phyloP scores from a whole-genome alignment of 768 basidiomycete species.

The Tephrocybe sp. region DNA sequence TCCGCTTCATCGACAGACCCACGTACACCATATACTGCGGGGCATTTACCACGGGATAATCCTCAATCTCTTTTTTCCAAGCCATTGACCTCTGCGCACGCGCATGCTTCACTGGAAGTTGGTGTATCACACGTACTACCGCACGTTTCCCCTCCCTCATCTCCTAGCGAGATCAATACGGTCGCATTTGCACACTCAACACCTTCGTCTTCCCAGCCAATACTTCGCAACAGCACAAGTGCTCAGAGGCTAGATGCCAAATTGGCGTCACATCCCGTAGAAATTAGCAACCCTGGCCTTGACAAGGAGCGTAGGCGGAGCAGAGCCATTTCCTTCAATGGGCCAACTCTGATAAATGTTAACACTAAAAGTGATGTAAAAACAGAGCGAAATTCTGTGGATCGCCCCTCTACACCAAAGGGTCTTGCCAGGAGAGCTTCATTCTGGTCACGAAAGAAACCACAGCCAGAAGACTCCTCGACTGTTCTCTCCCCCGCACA shows the following conservation, averaged over 20 bases:
- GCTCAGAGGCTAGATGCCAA: conserved; percentile 37
- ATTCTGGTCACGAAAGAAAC: conserved; percentile 62
- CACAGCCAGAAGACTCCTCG: conserved; percentile 18
- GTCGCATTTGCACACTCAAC: conserved; percentile 38
- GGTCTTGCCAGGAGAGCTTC: conserved; percentile 56
- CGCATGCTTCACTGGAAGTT: conserved; percentile 56
- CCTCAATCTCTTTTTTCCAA: conserved; percentile 9
- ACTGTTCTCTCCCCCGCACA: conserved; percentile 4
- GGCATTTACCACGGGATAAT: too few species aligned
- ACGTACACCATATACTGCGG: too few species aligned
- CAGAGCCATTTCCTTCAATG: conserved; percentile 59
- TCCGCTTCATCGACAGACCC: neutral
- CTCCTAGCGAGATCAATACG: conserved; percentile 45
- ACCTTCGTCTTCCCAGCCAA: conserved; percentile 13
- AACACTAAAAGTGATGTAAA: conserved; percentile 10
- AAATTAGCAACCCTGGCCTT: conserved; percentile 8
- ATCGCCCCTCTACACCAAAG: conserved; percentile 24
- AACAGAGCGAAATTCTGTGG: conserved; percentile 41
- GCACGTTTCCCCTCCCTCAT: conserved; percentile 35
- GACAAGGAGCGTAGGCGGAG: conserved; percentile 28
- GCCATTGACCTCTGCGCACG: conserved; percentile 38
- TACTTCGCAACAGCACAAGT: conserved; percentile 52
- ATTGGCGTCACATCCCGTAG: conserved; percentile 18
- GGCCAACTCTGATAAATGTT: conserved; percentile 36
- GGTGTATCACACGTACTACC: conserved; percentile 56